phyloP scores from a whole-genome alignment of 2,329 filamentous ascomycete species.

The Diaporthe humulicola region DNA sequence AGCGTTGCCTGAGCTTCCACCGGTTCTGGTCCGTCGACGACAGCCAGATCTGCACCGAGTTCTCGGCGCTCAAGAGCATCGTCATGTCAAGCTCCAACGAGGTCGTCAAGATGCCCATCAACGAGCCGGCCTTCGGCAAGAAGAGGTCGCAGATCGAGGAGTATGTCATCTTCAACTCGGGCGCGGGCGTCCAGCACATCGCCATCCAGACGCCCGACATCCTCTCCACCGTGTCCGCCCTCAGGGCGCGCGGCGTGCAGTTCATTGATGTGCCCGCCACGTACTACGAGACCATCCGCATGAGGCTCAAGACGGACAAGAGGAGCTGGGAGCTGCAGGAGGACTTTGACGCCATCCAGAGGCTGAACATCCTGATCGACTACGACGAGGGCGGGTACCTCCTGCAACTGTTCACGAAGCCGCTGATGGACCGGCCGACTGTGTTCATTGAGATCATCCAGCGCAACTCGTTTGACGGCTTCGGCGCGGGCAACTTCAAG shows the following conservation, averaged over 20 bases:
- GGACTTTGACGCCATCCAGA: slow-evolving; percentile 82
- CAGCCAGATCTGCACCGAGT: slow-evolving; percentile 92
- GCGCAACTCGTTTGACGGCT: slow-evolving; percentile 89
- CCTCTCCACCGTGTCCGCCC: slow-evolving; percentile 79
- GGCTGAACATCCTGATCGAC: slow-evolving; percentile 90
- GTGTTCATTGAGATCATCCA: slow-evolving; percentile 98
- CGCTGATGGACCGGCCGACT: slow-evolving; percentile 92
- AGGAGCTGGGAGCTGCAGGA: slow-evolving; percentile 77
- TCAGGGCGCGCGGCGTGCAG: slow-evolving; percentile 89
- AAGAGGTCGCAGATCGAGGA: slow-evolving; percentile 96
- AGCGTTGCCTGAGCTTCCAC: slow-evolving; percentile 90
- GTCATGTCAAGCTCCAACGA: slow-evolving; percentile 88
- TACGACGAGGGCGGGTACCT: slow-evolving; percentile 95
- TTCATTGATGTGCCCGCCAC: slow-evolving; percentile 92
- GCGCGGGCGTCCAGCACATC: slow-evolving; percentile 93
- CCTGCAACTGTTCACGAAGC: slow-evolving; percentile 83
- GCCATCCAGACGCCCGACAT: slow-evolving; percentile 88
- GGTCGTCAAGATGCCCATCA: slow-evolving; percentile 97
- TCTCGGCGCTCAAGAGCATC: slow-evolving; percentile 87
- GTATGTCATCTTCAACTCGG: slow-evolving; percentile 90
- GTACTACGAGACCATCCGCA: slow-evolving; percentile 85
- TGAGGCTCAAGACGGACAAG: slow-evolving; percentile 76
- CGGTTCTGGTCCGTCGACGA: slow-evolving; percentile 98
- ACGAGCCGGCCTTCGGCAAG: slow-evolving; percentile 91
- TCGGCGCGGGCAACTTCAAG: slow-evolving; percentile 97